phyloP scores from a whole-genome alignment of 805 yeast genomes.

The Yarrowia osloensis region DNA sequence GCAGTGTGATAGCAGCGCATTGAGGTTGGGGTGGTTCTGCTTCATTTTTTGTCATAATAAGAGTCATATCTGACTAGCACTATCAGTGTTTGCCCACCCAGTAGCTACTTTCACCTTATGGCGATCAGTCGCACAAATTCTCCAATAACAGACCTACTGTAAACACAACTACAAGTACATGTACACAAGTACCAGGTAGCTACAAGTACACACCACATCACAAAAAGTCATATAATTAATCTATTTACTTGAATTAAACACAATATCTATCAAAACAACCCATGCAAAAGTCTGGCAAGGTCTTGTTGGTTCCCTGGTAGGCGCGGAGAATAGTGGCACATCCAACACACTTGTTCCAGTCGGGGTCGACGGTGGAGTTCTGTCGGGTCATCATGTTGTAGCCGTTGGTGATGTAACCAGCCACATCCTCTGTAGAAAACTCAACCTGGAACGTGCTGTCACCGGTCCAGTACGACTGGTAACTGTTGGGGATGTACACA shows the following conservation, averaged over 20 bases:
- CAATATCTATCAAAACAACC: constrained; percentile 18
- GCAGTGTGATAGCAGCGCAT: no score
- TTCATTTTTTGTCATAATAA: no score
- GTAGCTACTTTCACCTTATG: no score
- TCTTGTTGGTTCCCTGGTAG: constrained; percentile 15
- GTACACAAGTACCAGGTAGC: no score
- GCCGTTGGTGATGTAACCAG: constrained; percentile 68
- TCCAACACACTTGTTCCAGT: constrained; percentile 73
- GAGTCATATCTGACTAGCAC: no score
- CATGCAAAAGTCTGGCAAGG: constrained; percentile 12
- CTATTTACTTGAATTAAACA: not conserved
- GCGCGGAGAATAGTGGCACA: constrained; percentile 80
- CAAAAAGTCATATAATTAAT: no score
- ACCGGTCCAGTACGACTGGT: constrained; percentile 64
- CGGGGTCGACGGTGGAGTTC: constrained; percentile 66
- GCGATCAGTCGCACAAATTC: no score
- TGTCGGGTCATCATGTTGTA: constrained; percentile 68
- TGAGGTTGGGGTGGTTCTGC: no score
- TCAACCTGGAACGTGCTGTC: constrained; percentile 69
- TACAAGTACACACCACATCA: no score
- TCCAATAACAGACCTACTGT: no score
- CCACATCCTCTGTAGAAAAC: constrained; percentile 60
- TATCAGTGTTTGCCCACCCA: no score
- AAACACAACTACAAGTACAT: no score
- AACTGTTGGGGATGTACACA: constrained; percentile 74